Base-by-base conservation (phyloP, 164 flowering plant species). In the Vitis cinerea region DNA sequence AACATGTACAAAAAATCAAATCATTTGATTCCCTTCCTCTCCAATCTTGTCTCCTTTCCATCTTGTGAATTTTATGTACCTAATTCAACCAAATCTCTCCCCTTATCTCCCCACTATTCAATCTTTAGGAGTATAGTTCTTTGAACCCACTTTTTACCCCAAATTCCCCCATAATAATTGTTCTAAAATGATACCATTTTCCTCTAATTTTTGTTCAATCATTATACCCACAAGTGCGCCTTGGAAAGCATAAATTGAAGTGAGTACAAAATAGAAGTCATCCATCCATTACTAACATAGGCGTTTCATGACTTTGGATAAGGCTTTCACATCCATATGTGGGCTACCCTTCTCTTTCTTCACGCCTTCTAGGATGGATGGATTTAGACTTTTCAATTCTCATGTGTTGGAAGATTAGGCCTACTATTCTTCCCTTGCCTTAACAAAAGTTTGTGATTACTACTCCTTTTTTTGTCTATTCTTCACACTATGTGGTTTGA, bases 81-180 rank as follows among this genome's bases (percentile, higher is more conserved):
- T 11, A 57, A 37, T 47, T 7, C 9, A 37, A 37, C 44, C 44
- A 37, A 37, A 37, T 37, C 44, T 37, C 44, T 37, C 44, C 7
- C 44, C 44, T 37, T 37, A 37, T 61, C 49, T 31, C 64, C 50
- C 64, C 10, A 58, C 27, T 31, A 60, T 60, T 13, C 15, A 37
- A 3, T 63, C 53, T 6, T 10, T 67, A 8, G 13, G 8, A 64
- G 65, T 58, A 60, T 47, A 13, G 57, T 50, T 56, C 51, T 57
- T 57, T 8, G 52, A 54, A 16, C 14, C 37, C 57, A 47, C 66
- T 56, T 65, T 57, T 58, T 58, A 54, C 51, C 61, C 51, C 61
- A 63, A 62, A 65, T 63, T 61, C 71, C 63, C 67, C 66, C 66
- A 66, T 65, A 31, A 72, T 65, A 58, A 76, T 76, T 71, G 75